Percentiles rank a stretch among this genome's conserved stretches.
phyloP scores from a whole-genome alignment of 148 eudicot genomes.

The Spergularia marina region DNA sequence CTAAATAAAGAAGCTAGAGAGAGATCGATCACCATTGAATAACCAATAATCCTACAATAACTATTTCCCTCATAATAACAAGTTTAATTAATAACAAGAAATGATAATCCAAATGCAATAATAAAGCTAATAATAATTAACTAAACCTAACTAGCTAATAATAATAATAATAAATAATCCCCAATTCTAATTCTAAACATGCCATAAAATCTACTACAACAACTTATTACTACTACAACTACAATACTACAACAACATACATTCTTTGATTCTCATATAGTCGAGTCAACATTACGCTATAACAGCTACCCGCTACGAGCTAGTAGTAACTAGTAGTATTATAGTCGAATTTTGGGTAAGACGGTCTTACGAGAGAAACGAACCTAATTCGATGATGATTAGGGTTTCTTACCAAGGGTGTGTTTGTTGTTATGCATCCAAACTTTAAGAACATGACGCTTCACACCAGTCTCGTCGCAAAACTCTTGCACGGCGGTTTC shows the following conservation, averaged over 20 bases:
- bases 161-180: neutral
- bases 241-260: too few species aligned
- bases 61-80: neutral
- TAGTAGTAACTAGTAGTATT: too few species aligned
- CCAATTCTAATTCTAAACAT: neutral
- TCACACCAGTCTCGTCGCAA: constrained; percentile 60
- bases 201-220: neutral
- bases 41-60: too few species aligned
- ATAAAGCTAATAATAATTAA: neutral
- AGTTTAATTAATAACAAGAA: neutral
- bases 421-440: constrained; percentile 99
- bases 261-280: too few species aligned
- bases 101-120: neutral
- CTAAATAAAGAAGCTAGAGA: too few species aligned
- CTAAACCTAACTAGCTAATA: neutral
- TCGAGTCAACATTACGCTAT: too few species aligned
- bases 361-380: too few species aligned
- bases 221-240: neutral
- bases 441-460: constrained; percentile 77
- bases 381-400: neutral
- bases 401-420: constrained; percentile 90
- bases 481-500: constrained; percentile 54
- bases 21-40: too few species aligned
- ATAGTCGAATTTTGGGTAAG: too few species aligned
- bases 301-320: too few species aligned